Conservation (phyloP, 305 asterid genomes). For the Fraxinus nigra region DNA sequence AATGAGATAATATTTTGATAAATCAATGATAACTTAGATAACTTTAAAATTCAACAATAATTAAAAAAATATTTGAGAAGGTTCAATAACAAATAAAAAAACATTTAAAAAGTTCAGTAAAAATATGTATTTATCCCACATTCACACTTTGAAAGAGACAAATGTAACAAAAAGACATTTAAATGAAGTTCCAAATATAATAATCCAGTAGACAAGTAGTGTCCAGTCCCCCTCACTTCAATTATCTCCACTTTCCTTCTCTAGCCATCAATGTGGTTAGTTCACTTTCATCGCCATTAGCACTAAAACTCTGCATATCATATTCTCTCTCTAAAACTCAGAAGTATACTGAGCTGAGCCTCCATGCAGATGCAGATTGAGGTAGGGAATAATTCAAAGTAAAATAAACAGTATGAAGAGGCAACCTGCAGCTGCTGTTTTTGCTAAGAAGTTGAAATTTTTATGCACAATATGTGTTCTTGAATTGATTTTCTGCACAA, state of each 20-base stretch:
- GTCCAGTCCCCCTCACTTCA: constrained; percentile 16
- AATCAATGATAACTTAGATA: background rate
- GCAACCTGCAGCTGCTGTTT: background rate
- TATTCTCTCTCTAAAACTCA: background rate
- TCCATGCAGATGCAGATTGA: background rate
- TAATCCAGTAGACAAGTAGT: background rate
- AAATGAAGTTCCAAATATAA: constrained; percentile 18
- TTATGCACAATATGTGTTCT: constrained; percentile 22
- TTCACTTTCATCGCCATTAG: background rate
- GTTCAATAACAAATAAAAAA: background rate
- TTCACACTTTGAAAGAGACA: constrained; percentile 3
- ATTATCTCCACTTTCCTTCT: background rate
- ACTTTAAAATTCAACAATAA: background rate
- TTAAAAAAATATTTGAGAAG: no score
- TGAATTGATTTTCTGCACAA: constrained; percentile 29
- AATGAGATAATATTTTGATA: background rate
- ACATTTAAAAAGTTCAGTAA: background rate
- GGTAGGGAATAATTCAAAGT: background rate
- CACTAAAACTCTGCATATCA: background rate
- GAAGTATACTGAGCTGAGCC: background rate
- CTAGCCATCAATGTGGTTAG: background rate
- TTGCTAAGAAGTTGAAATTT: constrained; percentile 14
- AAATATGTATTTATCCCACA: no score
- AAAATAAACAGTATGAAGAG: constrained; percentile 5
- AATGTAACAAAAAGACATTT: background rate